phyloP scores from a whole-genome alignment of 2,329 filamentous ascomycete genomes.

The Trichoderma atroviride region DNA sequence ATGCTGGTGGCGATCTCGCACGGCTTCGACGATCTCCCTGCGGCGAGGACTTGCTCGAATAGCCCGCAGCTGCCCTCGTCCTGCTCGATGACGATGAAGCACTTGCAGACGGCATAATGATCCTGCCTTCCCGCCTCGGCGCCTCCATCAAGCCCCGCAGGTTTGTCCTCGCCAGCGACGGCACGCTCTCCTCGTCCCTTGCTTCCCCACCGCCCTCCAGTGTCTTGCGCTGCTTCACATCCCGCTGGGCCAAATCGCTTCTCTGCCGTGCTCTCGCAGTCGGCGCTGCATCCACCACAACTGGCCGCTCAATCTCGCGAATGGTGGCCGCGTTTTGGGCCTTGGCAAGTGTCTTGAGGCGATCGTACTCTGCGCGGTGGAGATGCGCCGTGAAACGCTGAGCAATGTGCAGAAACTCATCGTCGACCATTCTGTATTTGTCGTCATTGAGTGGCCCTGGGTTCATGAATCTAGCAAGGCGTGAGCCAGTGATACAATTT shows the following conservation, averaged over 20 bases:
- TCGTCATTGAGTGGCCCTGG: slow-evolving; percentile 69
- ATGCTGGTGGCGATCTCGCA: neutral
- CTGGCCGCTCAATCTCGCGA: slow-evolving; percentile 54
- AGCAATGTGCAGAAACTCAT: slow-evolving; percentile 71
- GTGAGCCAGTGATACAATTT: neutral
- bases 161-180: slow-evolving; percentile 39
- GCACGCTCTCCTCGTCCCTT: slow-evolving; percentile 8
- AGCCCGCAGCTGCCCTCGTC: slow-evolving; percentile 37
- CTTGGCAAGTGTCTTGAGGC: slow-evolving; percentile 62
- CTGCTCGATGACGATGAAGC: slow-evolving; percentile 29
- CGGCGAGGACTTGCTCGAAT: slow-evolving; percentile 29
- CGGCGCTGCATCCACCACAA: slow-evolving; percentile 43
- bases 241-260: slow-evolving; percentile 30
- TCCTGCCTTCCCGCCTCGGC: slow-evolving; percentile 39
- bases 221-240: slow-evolving; percentile 34
- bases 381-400: slow-evolving; percentile 73
- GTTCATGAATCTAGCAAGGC: slow-evolving; percentile 59
- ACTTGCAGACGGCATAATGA: slow-evolving; percentile 34
- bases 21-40: slow-evolving; percentile 6
- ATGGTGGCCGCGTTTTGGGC: slow-evolving; percentile 57
- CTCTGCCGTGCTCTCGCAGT: slow-evolving; percentile 35
- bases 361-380: slow-evolving; percentile 75
- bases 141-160: slow-evolving; percentile 50
- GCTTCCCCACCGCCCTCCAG: slow-evolving; percentile 15
- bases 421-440: slow-evolving; percentile 79